phyloP scores from a whole-genome alignment of 495 filamentous ascomycete genomes.

The Penicillium angulare region DNA sequence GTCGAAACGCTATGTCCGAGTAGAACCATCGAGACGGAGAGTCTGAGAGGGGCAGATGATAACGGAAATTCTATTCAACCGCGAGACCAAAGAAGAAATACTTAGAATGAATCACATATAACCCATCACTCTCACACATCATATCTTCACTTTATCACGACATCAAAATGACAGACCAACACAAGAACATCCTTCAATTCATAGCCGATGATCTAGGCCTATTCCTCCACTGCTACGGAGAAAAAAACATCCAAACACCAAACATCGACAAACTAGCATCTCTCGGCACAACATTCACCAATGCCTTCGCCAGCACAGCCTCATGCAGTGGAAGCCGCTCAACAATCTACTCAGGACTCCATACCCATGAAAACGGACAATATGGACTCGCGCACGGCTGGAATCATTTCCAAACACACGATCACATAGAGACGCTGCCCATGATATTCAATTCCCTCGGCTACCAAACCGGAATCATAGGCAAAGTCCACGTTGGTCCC shows the following conservation, averaged over 20 bases:
- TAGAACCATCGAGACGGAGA: too few species aligned
- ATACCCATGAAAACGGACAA: conserved; percentile 48
- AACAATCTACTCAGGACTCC: conserved; percentile 45
- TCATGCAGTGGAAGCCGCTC: conserved; percentile 46
- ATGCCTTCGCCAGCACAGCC: conserved; percentile 45
- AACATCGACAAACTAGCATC: conserved; percentile 39
- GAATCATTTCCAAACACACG: conserved; percentile 42
- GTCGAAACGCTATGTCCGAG: too few species aligned
- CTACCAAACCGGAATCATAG: conserved; percentile 42
- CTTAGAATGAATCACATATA: too few species aligned
- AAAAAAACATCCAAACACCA: conserved; percentile 29
- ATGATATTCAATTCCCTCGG: conserved; percentile 30
- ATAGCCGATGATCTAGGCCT: conserved; percentile 45
- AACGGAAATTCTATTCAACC: too few species aligned
- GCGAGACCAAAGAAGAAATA: too few species aligned
- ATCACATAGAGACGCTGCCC: conserved; percentile 40
- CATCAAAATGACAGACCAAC: too few species aligned
- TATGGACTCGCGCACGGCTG: conserved; percentile 35
- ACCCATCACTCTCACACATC: too few species aligned
- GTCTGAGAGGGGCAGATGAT: too few species aligned
- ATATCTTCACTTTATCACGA: too few species aligned
- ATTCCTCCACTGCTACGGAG: conserved; percentile 40
- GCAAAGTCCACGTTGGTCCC: conserved; percentile 48
- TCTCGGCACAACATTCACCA: conserved; percentile 33
- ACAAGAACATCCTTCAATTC: conserved; percentile 43